Evolutionary conservation across 2,329 filamentous ascomycete genomes (phyloP), one percentile per base, ranked within the genome.

Genomic region (Neopestalotiopsis rosae): DNA sequence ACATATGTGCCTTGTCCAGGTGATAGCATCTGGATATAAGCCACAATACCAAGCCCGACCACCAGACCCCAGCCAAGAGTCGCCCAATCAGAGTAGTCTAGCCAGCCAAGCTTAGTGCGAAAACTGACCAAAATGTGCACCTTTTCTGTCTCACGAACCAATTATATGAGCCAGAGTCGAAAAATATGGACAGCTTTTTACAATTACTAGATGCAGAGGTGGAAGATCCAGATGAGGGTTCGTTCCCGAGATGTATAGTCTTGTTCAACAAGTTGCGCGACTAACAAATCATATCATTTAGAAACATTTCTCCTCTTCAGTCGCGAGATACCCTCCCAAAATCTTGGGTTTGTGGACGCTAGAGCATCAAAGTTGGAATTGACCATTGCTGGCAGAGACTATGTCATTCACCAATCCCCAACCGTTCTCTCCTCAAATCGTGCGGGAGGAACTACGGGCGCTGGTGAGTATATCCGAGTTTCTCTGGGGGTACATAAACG

Each of bases 291-390:
- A 3, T 14, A 7, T 52, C 45, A 9, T 12, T 7, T 67, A 97
- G 95, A 98, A 83, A 93, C 94, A 4, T 98, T 97, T 77, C 82
- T 95, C 49, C 86, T 98, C 67, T 98, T 97, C 84, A 91, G 94
- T 58, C 90, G 92, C 77, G 82, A 89, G 20, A 88, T 94, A 32
- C 90, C 92, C 0, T 92, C 92, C 13, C 89, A 90, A 67, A 91
- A 94, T 74, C 90, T 98, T 10, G 96, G 95, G 76, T 96, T 98
- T 80, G 83, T 98, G 71, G 91, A 97, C 78, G 84, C 92, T 17
- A 89, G 88, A 72, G 90, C 92, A 10, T 78, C 86, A 1, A 81
- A 83, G 1, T 79, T 98, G 45, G 88, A 93, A 13, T 78, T 97
- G 69, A 86, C 86, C 42, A 87, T 98, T 70, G 89, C 85, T 67